phyloP scores from a whole-genome alignment of 768 basidiomycete genomes.

The Boletellus ananiceps region DNA sequence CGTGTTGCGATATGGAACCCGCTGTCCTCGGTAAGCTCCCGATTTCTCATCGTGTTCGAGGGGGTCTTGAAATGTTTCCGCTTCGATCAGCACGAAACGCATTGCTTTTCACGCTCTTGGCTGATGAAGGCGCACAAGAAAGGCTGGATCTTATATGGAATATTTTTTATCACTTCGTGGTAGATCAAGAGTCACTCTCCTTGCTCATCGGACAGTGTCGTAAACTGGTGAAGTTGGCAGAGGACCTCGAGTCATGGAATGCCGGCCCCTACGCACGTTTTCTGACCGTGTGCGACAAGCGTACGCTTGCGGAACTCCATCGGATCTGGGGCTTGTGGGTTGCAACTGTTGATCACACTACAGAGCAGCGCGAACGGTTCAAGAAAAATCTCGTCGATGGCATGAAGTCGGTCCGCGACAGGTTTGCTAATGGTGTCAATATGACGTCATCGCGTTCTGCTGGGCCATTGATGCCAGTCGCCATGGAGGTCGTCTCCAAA shows the following conservation, averaged over 20 bases:
- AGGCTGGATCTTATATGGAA: constrained; percentile 25
- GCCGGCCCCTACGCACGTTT: constrained; percentile 26
- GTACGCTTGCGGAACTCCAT: constrained; percentile 22
- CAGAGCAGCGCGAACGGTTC: constrained; percentile 10
- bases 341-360: constrained; percentile 10
- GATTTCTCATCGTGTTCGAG: neutral
- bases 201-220: constrained; percentile 28
- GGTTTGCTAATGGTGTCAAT: neutral
- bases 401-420: constrained; percentile 11
- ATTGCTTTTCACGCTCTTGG: constrained; percentile 26
- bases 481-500: neutral
- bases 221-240: constrained; percentile 17
- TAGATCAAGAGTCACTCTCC: constrained; percentile 22
- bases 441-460: constrained; percentile 24
- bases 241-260: constrained; percentile 21
- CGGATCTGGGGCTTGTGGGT: constrained; percentile 21
- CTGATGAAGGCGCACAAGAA: constrained; percentile 17
- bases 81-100: constrained; percentile 26
- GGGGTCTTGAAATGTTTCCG: neutral
- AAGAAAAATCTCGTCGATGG: constrained; percentile 18
- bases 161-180: constrained; percentile 28
- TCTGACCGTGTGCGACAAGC: constrained; percentile 19
- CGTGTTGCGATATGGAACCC: constrained; percentile 28
- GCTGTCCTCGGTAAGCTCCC: constrained; percentile 24
- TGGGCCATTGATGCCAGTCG: constrained; percentile 20